These are phyloP conservation scores for Salisapilia sapeloensis DNA, from an alignment of 352 stramenopile species.

Conservation along the genomic window DNA sequence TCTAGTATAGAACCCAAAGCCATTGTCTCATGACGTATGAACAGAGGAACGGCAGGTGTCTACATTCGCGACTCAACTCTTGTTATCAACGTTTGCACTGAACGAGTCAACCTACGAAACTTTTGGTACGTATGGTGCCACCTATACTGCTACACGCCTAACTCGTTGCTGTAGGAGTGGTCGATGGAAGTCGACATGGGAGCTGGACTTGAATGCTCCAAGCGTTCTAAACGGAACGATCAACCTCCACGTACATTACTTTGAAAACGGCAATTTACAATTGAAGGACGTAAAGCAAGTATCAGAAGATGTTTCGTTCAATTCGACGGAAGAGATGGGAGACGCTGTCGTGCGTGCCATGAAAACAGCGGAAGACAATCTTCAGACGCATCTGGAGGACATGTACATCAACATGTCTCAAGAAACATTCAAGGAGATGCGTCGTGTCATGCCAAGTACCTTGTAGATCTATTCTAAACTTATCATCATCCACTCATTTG, in stretches of 20 bases:
- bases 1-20: too few relatives aligned
- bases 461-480: background rate
- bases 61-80: constrained; percentile 47
- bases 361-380: constrained; percentile 60
- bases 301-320: constrained; percentile 21
- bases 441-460: constrained; percentile 84
- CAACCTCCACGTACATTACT: constrained; percentile 86
- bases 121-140: constrained; percentile 32
- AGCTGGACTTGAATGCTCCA: constrained; percentile 35
- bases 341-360: constrained; percentile 57
- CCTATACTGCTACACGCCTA: background rate
- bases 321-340: constrained; percentile 20
- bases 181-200: constrained; percentile 69
- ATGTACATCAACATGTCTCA: constrained; percentile 93
- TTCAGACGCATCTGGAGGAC: constrained; percentile 83
- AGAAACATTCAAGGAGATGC: constrained; percentile 90
- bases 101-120: constrained; percentile 81
- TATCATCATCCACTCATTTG: constrained; percentile 1
- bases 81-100: constrained; percentile 62
- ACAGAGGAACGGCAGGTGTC: constrained; percentile 59
- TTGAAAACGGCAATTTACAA: constrained; percentile 93
- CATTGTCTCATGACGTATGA: constrained; percentile 1
- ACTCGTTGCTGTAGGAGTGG: constrained; percentile 16
- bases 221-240: constrained; percentile 37
- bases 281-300: constrained; percentile 69